Base-by-base conservation (phyloP, 73 alveolate species). In the Diophrys appendiculata region DNA sequence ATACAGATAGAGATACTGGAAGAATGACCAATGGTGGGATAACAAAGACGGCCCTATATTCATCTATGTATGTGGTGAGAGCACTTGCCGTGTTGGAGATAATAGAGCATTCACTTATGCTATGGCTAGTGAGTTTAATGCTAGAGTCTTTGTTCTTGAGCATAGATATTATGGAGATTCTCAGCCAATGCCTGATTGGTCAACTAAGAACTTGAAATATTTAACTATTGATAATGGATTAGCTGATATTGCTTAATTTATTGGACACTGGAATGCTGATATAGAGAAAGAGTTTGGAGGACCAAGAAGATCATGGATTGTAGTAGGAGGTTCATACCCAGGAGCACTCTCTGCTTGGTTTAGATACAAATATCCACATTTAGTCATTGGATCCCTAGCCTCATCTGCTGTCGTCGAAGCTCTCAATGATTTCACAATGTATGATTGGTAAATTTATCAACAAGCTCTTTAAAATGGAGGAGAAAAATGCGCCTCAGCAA, bases 51-150 rank as follows among this genome's bases (percentile, higher is more conserved):
- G 94, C 25, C 91, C 95, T 11, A 87, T 88, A 23, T 84, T 92
- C 74, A 60, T 92, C 28, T 88, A 78, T 76, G 88, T 92, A 54
- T 86, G 97, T 33, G 97, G 97, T 30, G 97, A 92, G 77, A 69
- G 78, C 11, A 73, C 84, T 14, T 86, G 93, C 70, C 56, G 70
- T n/a, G 91, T 80, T 27, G 76, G 72, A 27, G 54, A 34, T 28
- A 65, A 52, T n/a, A 55, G 90, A 25, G 56, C 29, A 28, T 80
- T 25, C 73, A 77, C 90, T 32, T n/a, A 56, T 23, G 27, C 43
- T 65, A 65, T 80, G 0, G 82, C 87, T 0, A 29, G 27, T 25
- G 84, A 76, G 60, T 23, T 31, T 52, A 73, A 67, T 0, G 89
- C 80, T 26, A 53, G 33, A 26, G 67, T 80, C 77, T 5, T 65